phyloP scores from a whole-genome alignment of 2,329 filamentous ascomycete species.

The Capronia coronata region DNA sequence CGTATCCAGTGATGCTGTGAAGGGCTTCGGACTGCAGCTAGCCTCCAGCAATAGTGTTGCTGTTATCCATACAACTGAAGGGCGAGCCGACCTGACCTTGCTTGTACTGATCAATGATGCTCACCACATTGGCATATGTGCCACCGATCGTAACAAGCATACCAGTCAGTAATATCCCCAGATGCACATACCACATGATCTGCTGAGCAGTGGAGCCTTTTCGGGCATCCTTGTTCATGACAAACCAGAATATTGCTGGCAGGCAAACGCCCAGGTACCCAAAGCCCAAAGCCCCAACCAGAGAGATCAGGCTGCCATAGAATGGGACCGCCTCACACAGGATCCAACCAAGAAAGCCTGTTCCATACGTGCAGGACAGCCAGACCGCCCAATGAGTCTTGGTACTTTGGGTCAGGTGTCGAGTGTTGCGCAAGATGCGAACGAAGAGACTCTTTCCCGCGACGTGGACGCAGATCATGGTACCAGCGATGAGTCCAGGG shows the following conservation, averaged over 20 bases:
- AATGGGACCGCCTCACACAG: conserved; percentile 50
- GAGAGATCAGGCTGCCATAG: conserved; percentile 47
- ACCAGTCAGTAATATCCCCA: conserved; percentile 40
- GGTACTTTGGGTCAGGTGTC: conserved; percentile 48
- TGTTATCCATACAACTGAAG: conserved; percentile 9
- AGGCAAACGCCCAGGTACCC: conserved; percentile 46
- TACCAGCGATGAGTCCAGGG: conserved; percentile 31
- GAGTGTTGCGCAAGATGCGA: conserved; percentile 46
- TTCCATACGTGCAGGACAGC: conserved; percentile 31
- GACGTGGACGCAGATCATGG: conserved; percentile 34
- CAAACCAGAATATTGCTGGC: conserved; percentile 48
- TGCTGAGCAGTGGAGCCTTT: conserved; percentile 34
- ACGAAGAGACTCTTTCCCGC: conserved; percentile 53
- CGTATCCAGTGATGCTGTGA: no score
- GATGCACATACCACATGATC: conserved; percentile 38
- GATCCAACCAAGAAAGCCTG: conserved; percentile 35
- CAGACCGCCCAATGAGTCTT: conserved; percentile 48
- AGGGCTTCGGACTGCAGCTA: no score
- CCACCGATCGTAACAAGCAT: conserved; percentile 44
- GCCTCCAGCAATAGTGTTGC: conserved; percentile 4
- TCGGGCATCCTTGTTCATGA: conserved; percentile 37
- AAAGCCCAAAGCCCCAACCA: conserved; percentile 48
- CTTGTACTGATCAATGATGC: conserved; percentile 8
- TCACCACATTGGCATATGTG: conserved; percentile 33
- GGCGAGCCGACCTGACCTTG: conserved; percentile 3